These are phyloP conservation scores for Penicillium decumbens DNA, from an alignment of 2,329 filamentous ascomycete genomes.

Conservation along the genomic window DNA sequence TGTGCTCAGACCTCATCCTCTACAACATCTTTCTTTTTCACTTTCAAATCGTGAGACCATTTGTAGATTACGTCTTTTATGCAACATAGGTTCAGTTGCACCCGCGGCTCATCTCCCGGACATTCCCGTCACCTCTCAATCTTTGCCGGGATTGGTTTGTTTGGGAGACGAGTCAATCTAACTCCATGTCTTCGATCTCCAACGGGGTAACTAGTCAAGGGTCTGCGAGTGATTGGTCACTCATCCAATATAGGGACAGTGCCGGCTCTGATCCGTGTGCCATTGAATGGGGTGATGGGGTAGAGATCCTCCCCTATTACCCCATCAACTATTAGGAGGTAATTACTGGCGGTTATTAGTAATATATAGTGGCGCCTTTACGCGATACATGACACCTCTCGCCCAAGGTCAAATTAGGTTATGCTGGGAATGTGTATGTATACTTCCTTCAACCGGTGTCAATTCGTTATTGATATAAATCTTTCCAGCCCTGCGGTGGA, in stretches of 20 bases:
- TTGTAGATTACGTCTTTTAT: neutral
- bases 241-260: neutral
- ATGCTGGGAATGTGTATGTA: too few relatives aligned
- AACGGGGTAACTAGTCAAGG: neutral
- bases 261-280: neutral
- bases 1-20: neutral
- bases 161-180: neutral
- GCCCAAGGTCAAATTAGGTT: too few relatives aligned
- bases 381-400: too few relatives aligned
- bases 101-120: neutral
- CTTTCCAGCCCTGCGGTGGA: too few relatives aligned
- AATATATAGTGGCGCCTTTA: too few relatives aligned
- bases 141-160: neutral
- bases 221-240: neutral
- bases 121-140: neutral
- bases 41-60: neutral
- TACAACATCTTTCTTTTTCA: neutral
- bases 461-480: too few relatives aligned
- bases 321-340: too few relatives aligned
- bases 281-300: too few relatives aligned
- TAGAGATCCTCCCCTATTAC: too few relatives aligned
- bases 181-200: neutral
- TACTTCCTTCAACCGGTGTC: too few relatives aligned
- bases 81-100: neutral
- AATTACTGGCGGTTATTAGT: too few relatives aligned